A percentile compares a stretch with the other conserved stretches of the same genome.
phyloP scores from a whole-genome alignment of 768 basidiomycete species.

The Royoungia palumana region DNA sequence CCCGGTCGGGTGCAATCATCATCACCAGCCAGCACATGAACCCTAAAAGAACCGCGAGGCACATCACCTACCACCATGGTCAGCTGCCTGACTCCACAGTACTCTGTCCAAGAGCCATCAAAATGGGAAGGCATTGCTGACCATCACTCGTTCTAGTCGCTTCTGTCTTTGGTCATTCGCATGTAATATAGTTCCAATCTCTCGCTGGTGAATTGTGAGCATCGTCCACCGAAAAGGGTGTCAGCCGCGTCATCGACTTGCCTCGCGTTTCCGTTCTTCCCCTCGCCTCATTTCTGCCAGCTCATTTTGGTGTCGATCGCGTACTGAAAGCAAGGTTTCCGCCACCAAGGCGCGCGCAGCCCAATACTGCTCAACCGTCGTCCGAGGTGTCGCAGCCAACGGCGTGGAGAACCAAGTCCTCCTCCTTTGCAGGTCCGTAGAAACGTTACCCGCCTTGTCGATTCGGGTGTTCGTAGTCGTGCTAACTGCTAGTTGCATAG shows the following conservation, averaged over 20 bases:
- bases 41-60: constrained; percentile 23
- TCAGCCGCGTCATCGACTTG: constrained; percentile 30
- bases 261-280: constrained; percentile 48
- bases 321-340: constrained; percentile 55
- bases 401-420: constrained; percentile 21
- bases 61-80: constrained; percentile 17
- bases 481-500: constrained; percentile 28
- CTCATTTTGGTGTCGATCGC: constrained; percentile 47
- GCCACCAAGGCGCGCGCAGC: constrained; percentile 62
- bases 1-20: constrained; percentile 13
- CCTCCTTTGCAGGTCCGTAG: constrained; percentile 7
- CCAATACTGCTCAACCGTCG: constrained; percentile 58
- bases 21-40: constrained; percentile 20
- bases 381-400: constrained; percentile 21
- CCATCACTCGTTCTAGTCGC: constrained; percentile 51
- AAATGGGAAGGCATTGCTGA: constrained; percentile 28
- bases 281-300: constrained; percentile 38
- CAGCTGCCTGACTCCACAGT: constrained; percentile 9
- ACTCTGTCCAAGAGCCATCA: neutral
- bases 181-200: constrained; percentile 36
- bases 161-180: constrained; percentile 47
- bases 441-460: neutral
- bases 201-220: constrained; percentile 37
- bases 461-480: neutral
- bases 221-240: neutral